Evolutionary conservation across 2,329 filamentous ascomycete genomes (phyloP).

Genomic region (Lasiodiplodia gonubiensis): DNA sequence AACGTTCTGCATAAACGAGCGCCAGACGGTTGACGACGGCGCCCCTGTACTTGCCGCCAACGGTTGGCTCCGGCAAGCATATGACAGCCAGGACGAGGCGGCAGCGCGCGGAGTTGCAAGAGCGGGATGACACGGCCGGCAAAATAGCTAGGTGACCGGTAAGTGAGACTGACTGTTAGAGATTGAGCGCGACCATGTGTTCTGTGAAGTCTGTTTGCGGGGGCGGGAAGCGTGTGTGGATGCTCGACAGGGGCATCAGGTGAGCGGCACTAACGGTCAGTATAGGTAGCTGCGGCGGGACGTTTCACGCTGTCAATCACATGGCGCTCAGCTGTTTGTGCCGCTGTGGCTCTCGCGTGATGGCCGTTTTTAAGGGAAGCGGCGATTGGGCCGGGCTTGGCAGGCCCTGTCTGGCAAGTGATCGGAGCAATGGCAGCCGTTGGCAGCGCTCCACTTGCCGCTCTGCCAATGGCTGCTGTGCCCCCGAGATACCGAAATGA

Average conservation of each 20-base stretch:
- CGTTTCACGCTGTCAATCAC: constrained; percentile 23
- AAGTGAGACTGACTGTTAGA: background rate
- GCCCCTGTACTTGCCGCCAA: background rate
- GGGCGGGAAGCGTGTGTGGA: background rate
- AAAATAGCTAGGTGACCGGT: background rate
- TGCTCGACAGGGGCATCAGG: background rate
- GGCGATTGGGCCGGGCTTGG: background rate
- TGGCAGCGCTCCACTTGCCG: background rate
- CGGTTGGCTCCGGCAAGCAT: background rate
- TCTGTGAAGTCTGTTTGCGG: background rate
- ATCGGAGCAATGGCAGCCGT: background rate
- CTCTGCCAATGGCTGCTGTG: constrained; percentile 13
- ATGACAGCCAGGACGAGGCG: background rate
- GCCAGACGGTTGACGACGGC: background rate
- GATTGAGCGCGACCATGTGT: background rate
- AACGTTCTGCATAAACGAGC: background rate
- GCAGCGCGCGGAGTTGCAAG: background rate
- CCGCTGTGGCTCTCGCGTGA: constrained; percentile 7
- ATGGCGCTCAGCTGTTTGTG: constrained; percentile 16
- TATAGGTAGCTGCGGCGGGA: background rate
- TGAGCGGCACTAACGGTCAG: background rate
- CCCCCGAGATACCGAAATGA: constrained; percentile 6
- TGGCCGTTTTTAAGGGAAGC: background rate
- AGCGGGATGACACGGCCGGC: background rate
- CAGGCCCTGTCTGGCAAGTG: constrained; percentile 8